Base-by-base conservation (phyloP, 2,329 filamentous ascomycete genomes). In the Penicillium sp. region DNA sequence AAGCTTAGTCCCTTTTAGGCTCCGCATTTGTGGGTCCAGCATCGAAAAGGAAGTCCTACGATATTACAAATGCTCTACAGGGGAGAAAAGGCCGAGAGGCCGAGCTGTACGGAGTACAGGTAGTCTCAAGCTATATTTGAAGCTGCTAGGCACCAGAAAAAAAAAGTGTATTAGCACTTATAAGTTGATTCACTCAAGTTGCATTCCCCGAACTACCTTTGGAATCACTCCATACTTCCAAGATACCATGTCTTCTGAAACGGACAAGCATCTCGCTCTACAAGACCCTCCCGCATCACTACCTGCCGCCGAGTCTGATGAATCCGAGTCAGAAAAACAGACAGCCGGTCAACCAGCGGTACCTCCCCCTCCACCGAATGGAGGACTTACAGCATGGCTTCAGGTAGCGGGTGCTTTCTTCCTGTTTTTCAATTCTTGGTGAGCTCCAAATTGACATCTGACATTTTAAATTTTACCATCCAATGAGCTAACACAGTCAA, bases 371-470 rank as follows among this genome's bases (percentile, higher is more conserved):
- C 60, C 59, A 13, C 61, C 63, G 1, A 60, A 68, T 57, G 65
- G 66, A 34, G 65, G 66, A 5, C n/a, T 60, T 5, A 38, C 38
- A 1, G 62, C 59, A 8, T 68, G 66, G 66, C 41, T 66, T 0
- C 65, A 67, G 25, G 66, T 68, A 0, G 40, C 50, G 0, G 64
- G 64, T 2, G 60, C 66, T 1, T 63, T 68, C 25, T 62, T 67
- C 1, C 39, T 68, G 0, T 65, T 67, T 31, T 62, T 67, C 49
- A 68, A 67, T 29, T 63, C 60, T 4, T 68, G 66, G 65, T 67
- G 33, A 47, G 59, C 10, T 15, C 25, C 4, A 31, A 2, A 15
- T 25, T 25, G 15, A 43, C 1, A 43, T 16, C 19, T 10, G 41
- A 27, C 5, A n/a, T 25, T 27, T 19, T 3, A 29, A 25, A 7